Conservation (phyloP, 1,284 basidiomycete genomes). For the Mycena sp. region DNA sequence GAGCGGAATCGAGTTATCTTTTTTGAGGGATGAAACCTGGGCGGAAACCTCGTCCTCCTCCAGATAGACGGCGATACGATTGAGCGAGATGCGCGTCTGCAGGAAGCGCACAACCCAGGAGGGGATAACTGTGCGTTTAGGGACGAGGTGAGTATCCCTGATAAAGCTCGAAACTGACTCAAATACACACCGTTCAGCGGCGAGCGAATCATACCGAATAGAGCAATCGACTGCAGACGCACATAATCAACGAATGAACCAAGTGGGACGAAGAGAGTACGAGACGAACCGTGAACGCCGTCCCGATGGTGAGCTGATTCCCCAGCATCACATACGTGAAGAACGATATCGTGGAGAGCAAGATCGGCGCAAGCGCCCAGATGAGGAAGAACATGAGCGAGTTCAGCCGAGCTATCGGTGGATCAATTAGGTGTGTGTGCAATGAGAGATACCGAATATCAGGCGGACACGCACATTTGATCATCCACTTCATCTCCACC, state of each 20-base stretch:
- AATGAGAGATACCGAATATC: not conserved
- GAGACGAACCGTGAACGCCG: conserved; percentile 35
- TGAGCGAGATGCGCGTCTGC: conserved; percentile 67
- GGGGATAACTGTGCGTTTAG: conserved; percentile 17
- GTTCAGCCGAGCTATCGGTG: conserved; percentile 67
- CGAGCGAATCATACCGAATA: conserved; percentile 66
- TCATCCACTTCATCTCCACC: conserved; percentile 64
- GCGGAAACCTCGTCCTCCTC: conserved; percentile 75
- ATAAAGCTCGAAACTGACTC: too few relatives aligned
- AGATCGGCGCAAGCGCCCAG: conserved; percentile 69
- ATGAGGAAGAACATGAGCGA: conserved; percentile 70
- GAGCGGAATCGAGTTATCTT: conserved; percentile 34
- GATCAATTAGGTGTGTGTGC: not conserved
- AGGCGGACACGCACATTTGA: conserved; percentile 10
- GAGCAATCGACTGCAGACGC: conserved; percentile 56
- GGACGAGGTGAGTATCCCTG: not conserved
- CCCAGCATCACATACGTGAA: conserved; percentile 35
- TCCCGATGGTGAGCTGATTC: conserved; percentile 32
- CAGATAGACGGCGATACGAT: conserved; percentile 78
- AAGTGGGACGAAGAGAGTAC: conserved; percentile 43
- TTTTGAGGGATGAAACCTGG: conserved; percentile 64
- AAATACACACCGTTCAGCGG: conserved; percentile 30
- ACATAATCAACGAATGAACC: conserved; percentile 41
- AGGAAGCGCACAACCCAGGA: conserved; percentile 29
- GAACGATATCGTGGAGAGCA: conserved; percentile 35